These are phyloP conservation scores for Calonectria naviculata DNA, from an alignment of 2,329 filamentous ascomycete species.

Conservation along the genomic window DNA sequence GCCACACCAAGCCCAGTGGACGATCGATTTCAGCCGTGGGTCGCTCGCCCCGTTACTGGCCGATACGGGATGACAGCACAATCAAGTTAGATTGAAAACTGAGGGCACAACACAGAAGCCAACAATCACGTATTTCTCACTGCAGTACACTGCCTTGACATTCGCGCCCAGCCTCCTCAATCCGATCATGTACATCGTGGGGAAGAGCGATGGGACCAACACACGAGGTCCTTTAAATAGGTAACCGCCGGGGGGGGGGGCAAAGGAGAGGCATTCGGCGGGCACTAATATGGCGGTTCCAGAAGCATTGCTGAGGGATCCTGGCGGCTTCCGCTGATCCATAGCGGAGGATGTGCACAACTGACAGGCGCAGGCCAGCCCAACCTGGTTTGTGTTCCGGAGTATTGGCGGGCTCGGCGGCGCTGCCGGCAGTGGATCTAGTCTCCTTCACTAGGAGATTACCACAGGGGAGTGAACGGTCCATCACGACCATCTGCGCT, in stretches of 20 bases:
- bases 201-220: conserved; percentile 2
- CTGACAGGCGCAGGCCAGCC: conserved; percentile 13
- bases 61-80: conserved; percentile 22
- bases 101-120: background rate
- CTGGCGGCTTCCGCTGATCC: conserved; percentile 4
- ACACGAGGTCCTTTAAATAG: conserved; percentile 29
- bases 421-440: conserved; percentile 18
- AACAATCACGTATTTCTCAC: background rate
- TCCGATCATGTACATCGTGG: conserved; percentile 14
- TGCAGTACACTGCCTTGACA: conserved; percentile 16
- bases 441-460: conserved; percentile 17
- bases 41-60: conserved; percentile 11
- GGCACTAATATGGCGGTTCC: conserved; percentile 28
- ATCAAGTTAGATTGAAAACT: background rate
- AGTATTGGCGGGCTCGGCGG: conserved; percentile 4
- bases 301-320: conserved; percentile 33
- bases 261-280: conserved; percentile 28
- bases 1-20: conserved; percentile 21
- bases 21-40: conserved; percentile 24
- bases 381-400: background rate
- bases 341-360: conserved; percentile 18
- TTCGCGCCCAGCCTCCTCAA: conserved; percentile 22
- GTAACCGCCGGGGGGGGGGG: conserved; percentile 18
- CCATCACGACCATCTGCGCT: background rate
- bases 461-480: conserved; percentile 14